phyloP scores from a whole-genome alignment of 805 yeast genomes.

The Candida maltosa region DNA sequence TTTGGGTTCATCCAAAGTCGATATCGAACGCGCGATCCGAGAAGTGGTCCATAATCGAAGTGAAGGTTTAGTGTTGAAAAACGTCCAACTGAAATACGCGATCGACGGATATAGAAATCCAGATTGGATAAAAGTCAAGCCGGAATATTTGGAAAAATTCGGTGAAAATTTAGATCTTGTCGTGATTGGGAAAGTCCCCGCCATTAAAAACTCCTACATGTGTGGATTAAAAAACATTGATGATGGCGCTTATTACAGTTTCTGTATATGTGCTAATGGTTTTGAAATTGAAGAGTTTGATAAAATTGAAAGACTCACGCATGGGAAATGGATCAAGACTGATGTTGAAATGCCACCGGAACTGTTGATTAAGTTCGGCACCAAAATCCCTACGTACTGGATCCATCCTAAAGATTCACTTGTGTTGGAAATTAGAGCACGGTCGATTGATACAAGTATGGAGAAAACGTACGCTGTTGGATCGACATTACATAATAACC shows the following conservation, averaged over 20 bases:
- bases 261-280: slow-evolving; percentile 85
- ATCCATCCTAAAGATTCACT: slow-evolving; percentile 74
- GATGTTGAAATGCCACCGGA: slow-evolving; percentile 37
- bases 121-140: slow-evolving; percentile 87
- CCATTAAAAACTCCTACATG: slow-evolving; percentile 66
- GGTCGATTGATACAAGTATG: slow-evolving; percentile 55
- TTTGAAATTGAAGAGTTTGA: slow-evolving; percentile 62
- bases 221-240: slow-evolving; percentile 63
- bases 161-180: slow-evolving; percentile 83
- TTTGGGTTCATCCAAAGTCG: slow-evolving; percentile 42
- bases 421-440: slow-evolving; percentile 79
- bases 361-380: slow-evolving; percentile 50
- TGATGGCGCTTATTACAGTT: slow-evolving; percentile 50
- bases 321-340: slow-evolving; percentile 57
- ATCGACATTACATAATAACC: slow-evolving; percentile 72
- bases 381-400: slow-evolving; percentile 67
- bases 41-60: slow-evolving; percentile 58
- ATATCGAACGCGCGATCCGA: slow-evolving; percentile 54
- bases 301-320: slow-evolving; percentile 52
- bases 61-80: slow-evolving; percentile 83
- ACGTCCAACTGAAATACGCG: slow-evolving; percentile 52
- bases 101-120: slow-evolving; percentile 55
- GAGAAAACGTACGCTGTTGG: slow-evolving; percentile 55
- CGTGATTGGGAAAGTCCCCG: slow-evolving; percentile 75
- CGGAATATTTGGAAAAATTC: slow-evolving; percentile 81